Conservation (phyloP, 352 stramenopile genomes). For the Aphanomyces invadans region DNA sequence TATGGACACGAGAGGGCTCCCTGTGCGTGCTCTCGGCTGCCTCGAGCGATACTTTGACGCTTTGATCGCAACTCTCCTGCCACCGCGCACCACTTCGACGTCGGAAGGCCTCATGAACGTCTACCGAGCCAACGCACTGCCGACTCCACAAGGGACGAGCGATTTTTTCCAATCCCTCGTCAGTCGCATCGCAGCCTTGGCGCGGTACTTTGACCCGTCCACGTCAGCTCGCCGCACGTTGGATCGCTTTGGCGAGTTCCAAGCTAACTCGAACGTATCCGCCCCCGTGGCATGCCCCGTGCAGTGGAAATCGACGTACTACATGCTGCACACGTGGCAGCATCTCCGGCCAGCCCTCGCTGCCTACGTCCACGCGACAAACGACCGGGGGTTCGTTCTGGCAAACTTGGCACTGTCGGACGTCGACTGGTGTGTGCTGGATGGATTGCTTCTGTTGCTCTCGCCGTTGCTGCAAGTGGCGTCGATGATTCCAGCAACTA, state of each 20-base stretch:
- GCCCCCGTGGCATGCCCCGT: not conserved
- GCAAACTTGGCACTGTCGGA: not conserved
- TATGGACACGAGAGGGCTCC: not conserved
- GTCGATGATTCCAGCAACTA: not conserved
- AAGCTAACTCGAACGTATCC: not conserved
- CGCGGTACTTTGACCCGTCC: not conserved
- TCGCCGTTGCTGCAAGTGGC: constrained; percentile 6
- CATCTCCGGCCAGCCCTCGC: not conserved
- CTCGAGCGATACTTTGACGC: not conserved
- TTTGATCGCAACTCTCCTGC: not conserved
- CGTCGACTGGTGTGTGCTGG: constrained; percentile 8
- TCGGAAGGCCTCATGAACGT: too few species aligned
- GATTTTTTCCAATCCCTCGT: too few species aligned
- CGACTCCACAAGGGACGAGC: too few species aligned
- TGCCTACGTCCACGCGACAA: not conserved
- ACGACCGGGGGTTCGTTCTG: too few species aligned
- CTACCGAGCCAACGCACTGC: not conserved
- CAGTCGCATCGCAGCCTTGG: not conserved
- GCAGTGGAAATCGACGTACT: constrained; percentile 2
- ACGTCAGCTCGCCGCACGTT: not conserved
- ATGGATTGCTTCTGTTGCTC: constrained; percentile 4
- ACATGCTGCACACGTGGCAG: constrained; percentile 4
- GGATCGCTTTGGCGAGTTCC: constrained; percentile 5
- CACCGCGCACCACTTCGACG: not conserved
- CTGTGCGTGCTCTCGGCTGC: not conserved